Percentiles rank a stretch among this genome's conserved stretches.
phyloP scores from a whole-genome alignment of 106 monocot species.

The Amphibolis antarctica region DNA sequence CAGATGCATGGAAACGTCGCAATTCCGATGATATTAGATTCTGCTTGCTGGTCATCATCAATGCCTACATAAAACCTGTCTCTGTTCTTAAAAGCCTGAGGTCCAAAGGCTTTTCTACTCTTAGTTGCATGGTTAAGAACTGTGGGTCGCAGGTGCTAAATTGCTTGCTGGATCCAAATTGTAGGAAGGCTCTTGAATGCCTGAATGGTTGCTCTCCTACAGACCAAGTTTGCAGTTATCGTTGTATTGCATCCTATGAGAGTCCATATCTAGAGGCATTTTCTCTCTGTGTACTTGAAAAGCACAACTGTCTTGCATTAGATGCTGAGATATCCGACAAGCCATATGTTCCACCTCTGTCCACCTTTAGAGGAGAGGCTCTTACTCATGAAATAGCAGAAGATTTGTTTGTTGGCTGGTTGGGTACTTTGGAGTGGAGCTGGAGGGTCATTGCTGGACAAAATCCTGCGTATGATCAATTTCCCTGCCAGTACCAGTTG shows the following conservation, averaged over 20 bases:
- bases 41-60: slow-evolving; percentile 78
- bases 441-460: slow-evolving; percentile 84
- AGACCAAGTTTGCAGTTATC: slow-evolving; percentile 90
- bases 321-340: slow-evolving; percentile 68
- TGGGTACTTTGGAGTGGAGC: slow-evolving; percentile 67
- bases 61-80: slow-evolving; percentile 72
- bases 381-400: slow-evolving; percentile 79
- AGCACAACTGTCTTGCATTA: slow-evolving; percentile 79
- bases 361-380: slow-evolving; percentile 42
- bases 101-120: slow-evolving; percentile 77
- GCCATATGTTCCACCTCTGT: slow-evolving; percentile 44
- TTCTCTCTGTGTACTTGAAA: slow-evolving; percentile 82
- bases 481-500: slow-evolving; percentile 85
- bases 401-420: slow-evolving; percentile 89
- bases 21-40: slow-evolving; percentile 91
- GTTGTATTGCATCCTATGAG: slow-evolving; percentile 87
- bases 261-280: slow-evolving; percentile 75
- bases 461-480: slow-evolving; percentile 95
- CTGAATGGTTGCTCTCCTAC: slow-evolving; percentile 69
- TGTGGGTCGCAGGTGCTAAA: slow-evolving; percentile 66
- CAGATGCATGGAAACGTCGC: slow-evolving; percentile 76
- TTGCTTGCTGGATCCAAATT: slow-evolving; percentile 83
- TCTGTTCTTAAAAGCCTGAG: slow-evolving; percentile 60
- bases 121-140: slow-evolving; percentile 80
- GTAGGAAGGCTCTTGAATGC: slow-evolving; percentile 85